Percentiles rank a stretch among this genome's conserved stretches.
phyloP scores from a whole-genome alignment of 179 eudicot genomes.

The Monotropa hypopitys region DNA sequence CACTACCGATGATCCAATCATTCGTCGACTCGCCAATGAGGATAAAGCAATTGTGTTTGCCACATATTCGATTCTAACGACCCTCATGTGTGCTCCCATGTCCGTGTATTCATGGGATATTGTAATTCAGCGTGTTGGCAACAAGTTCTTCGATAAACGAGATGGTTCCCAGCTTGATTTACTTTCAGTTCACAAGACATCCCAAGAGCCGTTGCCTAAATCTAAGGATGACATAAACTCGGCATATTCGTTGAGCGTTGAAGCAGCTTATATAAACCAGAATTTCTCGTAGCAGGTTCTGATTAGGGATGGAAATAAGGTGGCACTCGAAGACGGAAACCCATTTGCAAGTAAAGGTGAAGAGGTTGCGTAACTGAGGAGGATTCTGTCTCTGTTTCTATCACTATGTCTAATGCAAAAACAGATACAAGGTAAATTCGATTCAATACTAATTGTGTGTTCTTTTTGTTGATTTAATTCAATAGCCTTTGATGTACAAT shows the following conservation, averaged over 20 bases:
- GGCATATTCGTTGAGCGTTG: constrained; percentile 66
- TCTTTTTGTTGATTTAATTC: no score
- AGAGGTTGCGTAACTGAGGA: constrained; percentile 81
- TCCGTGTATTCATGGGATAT: constrained; percentile 95
- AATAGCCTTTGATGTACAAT: no score
- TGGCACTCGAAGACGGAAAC: constrained; percentile 69
- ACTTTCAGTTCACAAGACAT: constrained; percentile 66
- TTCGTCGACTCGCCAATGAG: constrained; percentile 78
- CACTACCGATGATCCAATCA: constrained; percentile 86
- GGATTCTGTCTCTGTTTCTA: no score
- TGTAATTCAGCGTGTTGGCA: constrained; percentile 84
- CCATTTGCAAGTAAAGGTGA: constrained; percentile 90
- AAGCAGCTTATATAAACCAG: constrained; percentile 87
- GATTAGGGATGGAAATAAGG: constrained; percentile 66
- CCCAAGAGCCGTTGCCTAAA: constrained; percentile 87
- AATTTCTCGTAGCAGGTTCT: constrained; percentile 86
- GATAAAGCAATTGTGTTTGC: constrained; percentile 94
- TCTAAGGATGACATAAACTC: constrained; percentile 83
- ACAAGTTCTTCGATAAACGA: constrained; percentile 83
- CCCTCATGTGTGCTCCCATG: constrained; percentile 78
- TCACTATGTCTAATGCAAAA: no score
- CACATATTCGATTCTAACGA: constrained; percentile 60
- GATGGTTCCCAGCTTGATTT: constrained; percentile 85
- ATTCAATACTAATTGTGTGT: no score
- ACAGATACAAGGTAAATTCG: no score